Conservation (phyloP, 331 rosid species). For the Quercus lobata region DNA sequence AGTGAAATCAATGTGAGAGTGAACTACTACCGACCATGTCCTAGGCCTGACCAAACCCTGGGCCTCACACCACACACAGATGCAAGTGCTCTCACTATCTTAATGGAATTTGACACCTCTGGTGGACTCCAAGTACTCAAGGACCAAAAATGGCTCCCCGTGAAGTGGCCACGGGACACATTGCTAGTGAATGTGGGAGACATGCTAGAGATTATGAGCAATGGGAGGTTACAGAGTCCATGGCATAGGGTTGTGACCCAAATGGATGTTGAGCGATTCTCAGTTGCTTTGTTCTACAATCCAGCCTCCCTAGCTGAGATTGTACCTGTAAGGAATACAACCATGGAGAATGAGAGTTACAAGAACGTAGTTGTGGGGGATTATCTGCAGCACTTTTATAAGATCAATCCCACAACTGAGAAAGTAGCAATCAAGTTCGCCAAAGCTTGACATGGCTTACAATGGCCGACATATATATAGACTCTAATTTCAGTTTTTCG, state of each 20-base stretch:
- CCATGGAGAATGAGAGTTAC: neutral
- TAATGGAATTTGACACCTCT: neutral
- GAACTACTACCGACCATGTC: constrained; percentile 20
- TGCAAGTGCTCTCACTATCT: neutral
- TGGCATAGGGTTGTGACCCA: constrained; percentile 13
- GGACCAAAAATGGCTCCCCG: constrained; percentile 1
- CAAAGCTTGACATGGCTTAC: neutral
- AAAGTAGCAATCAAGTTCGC: neutral
- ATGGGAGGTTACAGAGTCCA: constrained; percentile 6
- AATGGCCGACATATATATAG: no score
- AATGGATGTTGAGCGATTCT: neutral
- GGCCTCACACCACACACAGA: constrained; percentile 10
- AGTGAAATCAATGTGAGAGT: constrained; percentile 15
- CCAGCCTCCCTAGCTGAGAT: constrained; percentile 2
- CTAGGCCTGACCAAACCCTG: constrained; percentile 9
- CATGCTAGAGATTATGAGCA: constrained; percentile 9
- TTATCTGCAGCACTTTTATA: constrained; percentile 6
- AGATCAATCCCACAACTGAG: neutral
- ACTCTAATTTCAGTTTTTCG: no score
- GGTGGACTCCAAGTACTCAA: constrained; percentile 12
- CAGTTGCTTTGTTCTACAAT: neutral
- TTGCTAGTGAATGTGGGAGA: constrained; percentile 12
- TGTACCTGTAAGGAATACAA: neutral
- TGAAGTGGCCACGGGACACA: constrained; percentile 7
- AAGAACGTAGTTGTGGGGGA: constrained; percentile 11